Conservation (phyloP, 1,139 yeast species). For the Kurtzmaniella quercitrusa region DNA sequence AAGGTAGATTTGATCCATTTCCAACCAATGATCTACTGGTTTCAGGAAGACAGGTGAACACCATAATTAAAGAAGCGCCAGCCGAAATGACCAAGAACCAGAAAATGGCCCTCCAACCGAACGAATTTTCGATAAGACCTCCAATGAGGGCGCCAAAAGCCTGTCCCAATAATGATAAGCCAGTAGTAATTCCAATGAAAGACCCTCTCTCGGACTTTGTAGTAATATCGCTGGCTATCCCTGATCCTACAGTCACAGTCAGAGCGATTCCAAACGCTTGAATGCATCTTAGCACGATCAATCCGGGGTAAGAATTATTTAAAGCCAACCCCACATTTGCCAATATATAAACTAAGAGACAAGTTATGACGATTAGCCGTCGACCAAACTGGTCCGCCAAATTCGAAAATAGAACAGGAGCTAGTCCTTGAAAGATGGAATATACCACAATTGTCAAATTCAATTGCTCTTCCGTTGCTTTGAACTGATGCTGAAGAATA, state of each 20-base stretch:
- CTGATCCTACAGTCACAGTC: slow-evolving; percentile 60
- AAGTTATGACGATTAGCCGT: slow-evolving; percentile 52
- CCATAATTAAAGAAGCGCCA: slow-evolving; percentile 33
- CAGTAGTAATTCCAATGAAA: slow-evolving; percentile 56
- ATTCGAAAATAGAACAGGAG: slow-evolving; percentile 58
- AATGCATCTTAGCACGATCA: slow-evolving; percentile 55
- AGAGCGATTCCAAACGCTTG: slow-evolving; percentile 74
- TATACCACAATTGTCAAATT: slow-evolving; percentile 67
- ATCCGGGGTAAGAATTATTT: slow-evolving; percentile 46
- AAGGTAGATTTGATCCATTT: slow-evolving; percentile 54
- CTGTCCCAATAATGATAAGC: slow-evolving; percentile 65
- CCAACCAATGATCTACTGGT: slow-evolving; percentile 68
- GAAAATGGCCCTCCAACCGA: slow-evolving; percentile 75
- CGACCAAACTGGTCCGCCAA: slow-evolving; percentile 65
- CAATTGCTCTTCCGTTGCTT: slow-evolving; percentile 47
- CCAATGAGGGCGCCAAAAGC: slow-evolving; percentile 78
- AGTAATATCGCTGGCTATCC: slow-evolving; percentile 66
- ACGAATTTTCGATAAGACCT: slow-evolving; percentile 52
- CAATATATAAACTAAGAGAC: slow-evolving; percentile 49
- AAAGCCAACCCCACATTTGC: slow-evolving; percentile 61
- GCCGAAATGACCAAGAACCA: slow-evolving; percentile 67
- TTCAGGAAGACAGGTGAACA: slow-evolving; percentile 56
- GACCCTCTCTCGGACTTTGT: slow-evolving; percentile 60
- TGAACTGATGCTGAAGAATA: slow-evolving; percentile 43
- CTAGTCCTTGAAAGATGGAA: slow-evolving; percentile 59